Base-by-base conservation (phyloP, 371 early-diverging fungal genomes). In the Apophysomyces elegans region DNA sequence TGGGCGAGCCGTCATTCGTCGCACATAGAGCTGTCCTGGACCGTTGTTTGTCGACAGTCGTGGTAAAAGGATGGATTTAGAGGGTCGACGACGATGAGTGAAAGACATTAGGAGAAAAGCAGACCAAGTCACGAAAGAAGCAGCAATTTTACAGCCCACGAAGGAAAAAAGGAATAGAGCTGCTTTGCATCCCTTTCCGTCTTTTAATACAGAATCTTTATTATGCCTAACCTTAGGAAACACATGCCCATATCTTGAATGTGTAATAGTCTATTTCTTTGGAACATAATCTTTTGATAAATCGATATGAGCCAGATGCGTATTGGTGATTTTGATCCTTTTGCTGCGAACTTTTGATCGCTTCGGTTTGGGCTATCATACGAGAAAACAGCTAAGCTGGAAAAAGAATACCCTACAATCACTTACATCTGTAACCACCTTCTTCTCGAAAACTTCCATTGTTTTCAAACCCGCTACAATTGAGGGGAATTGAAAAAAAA, bases 271-370 rank as follows among this genome's bases (percentile, higher is more conserved):
- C 54, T 69, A 65, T 62, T 79, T 74, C 26, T 63, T 68, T 11
- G 83, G 83, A 7, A 89, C 84, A 71, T 91, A 93, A 73, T 92
- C 92, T 71, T 88, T 86, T 8, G 93, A 90, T 11, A 95, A 76
- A 78, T 95, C 95, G 62, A 93, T 84, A 50, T 87, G 89, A 38
- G 88, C 85, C 81, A 95, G 84, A 72, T 95, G 95, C 41, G 93
- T 93, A 67, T 95, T 95, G 11, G 93, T 93, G 64, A 94, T 90
- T 74, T 93, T 92, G 67, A 91, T 87, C 74, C 88, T 89, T 59
- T 94, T 77, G 76, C 88, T 88, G 56, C 90, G 72, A 45, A 89
- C 84, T 70, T 88, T 88, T 26, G 85, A 82, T 69, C 85, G 81
- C 72, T 88, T 84, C 12, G 84, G 78, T 39, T 87, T 90, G 5